Conservation (phyloP, 73 alveolate genomes). For the Paramecium sexaurelia region DNA sequence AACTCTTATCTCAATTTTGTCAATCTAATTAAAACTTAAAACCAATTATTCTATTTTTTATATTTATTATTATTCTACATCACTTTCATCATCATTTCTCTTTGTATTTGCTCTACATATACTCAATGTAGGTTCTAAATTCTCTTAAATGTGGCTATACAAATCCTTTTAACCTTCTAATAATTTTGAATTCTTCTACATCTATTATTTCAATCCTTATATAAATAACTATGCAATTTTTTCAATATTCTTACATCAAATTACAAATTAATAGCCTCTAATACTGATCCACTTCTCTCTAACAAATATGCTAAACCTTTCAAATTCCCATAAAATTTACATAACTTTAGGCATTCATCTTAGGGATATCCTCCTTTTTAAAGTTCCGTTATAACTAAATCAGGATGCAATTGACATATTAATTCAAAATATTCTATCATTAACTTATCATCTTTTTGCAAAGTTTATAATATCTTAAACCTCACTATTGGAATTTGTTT, state of each 20-base stretch:
- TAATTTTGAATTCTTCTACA: background rate
- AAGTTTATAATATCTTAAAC: background rate
- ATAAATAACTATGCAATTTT: constrained; percentile 25
- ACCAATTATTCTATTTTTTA: constrained; percentile 37
- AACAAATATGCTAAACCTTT: constrained; percentile 49
- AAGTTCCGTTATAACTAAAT: constrained; percentile 20
- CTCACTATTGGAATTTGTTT: constrained; percentile 52
- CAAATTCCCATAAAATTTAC: constrained; percentile 50
- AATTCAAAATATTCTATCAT: constrained; percentile 58
- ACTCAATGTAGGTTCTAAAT: constrained; percentile 4
- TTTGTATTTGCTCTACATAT: constrained; percentile 49
- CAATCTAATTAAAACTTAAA: constrained; percentile 18
- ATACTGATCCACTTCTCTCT: constrained; percentile 57
- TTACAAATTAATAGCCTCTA: constrained; percentile 36
- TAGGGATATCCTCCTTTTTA: constrained; percentile 57
- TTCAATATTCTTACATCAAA: background rate
- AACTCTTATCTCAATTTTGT: constrained; percentile 45
- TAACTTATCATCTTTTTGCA: constrained; percentile 49
- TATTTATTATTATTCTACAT: background rate
- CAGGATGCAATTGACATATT: constrained; percentile 52
- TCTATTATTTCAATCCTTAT: constrained; percentile 4
- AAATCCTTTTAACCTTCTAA: background rate
- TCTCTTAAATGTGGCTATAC: background rate
- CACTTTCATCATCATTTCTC: constrained; percentile 58
- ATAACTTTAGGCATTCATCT: constrained; percentile 48